These are phyloP conservation scores for Alectoria sarmentosa DNA, from an alignment of 495 filamentous ascomycete genomes.

Conservation along the genomic window DNA sequence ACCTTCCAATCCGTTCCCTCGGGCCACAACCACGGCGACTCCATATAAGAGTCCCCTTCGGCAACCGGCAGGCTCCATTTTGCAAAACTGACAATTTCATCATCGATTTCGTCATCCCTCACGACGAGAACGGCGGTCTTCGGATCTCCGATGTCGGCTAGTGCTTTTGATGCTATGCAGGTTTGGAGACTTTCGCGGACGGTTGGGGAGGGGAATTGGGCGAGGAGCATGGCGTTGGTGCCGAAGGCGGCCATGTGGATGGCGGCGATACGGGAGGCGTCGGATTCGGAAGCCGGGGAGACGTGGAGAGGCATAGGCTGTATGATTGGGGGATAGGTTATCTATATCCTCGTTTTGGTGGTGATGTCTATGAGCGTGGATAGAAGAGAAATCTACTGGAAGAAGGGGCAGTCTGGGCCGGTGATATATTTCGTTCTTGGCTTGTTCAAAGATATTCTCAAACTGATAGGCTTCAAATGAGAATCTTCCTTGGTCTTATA, in stretches of 20 bases:
- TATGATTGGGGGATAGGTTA: not conserved
- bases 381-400: not conserved
- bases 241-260: conserved; percentile 41
- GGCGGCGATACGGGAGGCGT: conserved; percentile 37
- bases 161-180: conserved; percentile 28
- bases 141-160: conserved; percentile 26
- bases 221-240: conserved; percentile 35
- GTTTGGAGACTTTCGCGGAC: conserved; percentile 24
- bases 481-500: too few relatives aligned
- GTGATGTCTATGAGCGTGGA: not conserved
- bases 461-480: not conserved
- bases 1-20: conserved; percentile 29
- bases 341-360: not conserved
- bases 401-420: not conserved
- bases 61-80: conserved; percentile 35
- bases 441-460: not conserved
- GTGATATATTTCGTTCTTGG: not conserved
- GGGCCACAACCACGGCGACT: conserved; percentile 30
- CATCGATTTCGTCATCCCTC: conserved; percentile 21
- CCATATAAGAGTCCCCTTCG: conserved; percentile 6
- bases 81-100: conserved; percentile 30
- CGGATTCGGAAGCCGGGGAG: conserved; percentile 2
- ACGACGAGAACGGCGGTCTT: conserved; percentile 32
- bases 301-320: conserved; percentile 6
- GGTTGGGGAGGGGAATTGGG: conserved; percentile 36